These are phyloP conservation scores for Kentomonas sorsogonicus DNA, from an alignment of 208 protist species.

Conservation along the genomic window DNA sequence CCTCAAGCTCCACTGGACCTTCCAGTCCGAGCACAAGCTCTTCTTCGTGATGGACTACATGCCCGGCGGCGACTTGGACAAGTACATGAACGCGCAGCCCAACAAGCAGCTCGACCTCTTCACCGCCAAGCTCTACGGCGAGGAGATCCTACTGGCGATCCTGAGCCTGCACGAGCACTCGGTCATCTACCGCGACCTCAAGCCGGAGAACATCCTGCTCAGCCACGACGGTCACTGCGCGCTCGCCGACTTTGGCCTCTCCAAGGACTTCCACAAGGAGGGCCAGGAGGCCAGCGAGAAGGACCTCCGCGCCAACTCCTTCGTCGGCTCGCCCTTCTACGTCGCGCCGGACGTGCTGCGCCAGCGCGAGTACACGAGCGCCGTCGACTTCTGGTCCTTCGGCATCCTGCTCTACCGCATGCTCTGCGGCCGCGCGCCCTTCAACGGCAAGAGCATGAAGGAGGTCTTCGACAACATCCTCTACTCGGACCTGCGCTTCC, in stretches of 20 bases:
- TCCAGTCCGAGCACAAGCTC: slow-evolving; percentile 94
- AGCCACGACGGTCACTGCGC: slow-evolving; percentile 81
- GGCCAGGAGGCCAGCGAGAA: slow-evolving; percentile 59
- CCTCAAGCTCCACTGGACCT: slow-evolving; percentile 93
- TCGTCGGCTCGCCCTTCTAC: slow-evolving; percentile 92
- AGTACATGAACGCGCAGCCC: slow-evolving; percentile 87
- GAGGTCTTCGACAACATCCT: slow-evolving; percentile 93
- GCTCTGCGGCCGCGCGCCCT: slow-evolving; percentile 92
- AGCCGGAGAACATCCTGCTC: slow-evolving; percentile 92
- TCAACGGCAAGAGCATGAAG: slow-evolving; percentile 91
- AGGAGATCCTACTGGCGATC: slow-evolving; percentile 90
- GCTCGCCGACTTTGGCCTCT: slow-evolving; percentile 90
- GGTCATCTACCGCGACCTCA: slow-evolving; percentile 93
- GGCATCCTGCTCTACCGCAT: slow-evolving; percentile 97
- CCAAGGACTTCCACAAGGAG: slow-evolving; percentile 88
- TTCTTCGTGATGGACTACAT: slow-evolving; percentile 96
- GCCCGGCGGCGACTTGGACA: slow-evolving; percentile 90
- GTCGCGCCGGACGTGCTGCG: slow-evolving; percentile 94
- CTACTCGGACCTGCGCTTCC: slow-evolving; percentile 87
- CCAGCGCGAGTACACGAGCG: slow-evolving; percentile 92
- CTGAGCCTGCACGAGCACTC: slow-evolving; percentile 91
- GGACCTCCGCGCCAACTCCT: slow-evolving; percentile 87
- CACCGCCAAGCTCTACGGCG: slow-evolving; percentile 90
- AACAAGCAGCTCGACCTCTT: slow-evolving; percentile 84
- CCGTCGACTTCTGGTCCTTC: slow-evolving; percentile 97